phyloP scores from a whole-genome alignment of 2,329 filamentous ascomycete species.

The Byssochlamys sp. region DNA sequence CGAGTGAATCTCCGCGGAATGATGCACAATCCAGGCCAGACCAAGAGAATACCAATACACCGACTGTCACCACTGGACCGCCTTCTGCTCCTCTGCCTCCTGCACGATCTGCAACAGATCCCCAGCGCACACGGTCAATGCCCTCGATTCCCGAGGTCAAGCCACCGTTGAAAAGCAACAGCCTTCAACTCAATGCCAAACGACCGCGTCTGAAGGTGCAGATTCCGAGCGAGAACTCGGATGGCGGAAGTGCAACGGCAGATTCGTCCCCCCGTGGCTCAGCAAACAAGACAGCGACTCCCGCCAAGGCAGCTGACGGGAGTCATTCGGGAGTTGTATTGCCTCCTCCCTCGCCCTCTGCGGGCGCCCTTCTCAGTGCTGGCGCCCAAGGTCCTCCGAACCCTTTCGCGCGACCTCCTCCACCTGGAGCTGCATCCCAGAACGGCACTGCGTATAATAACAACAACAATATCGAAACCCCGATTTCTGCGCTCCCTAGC shows the following conservation, averaged over 20 bases:
- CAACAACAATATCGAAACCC: slow-evolving; percentile 53
- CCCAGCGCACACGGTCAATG: slow-evolving; percentile 42
- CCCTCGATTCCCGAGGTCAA: slow-evolving; percentile 61
- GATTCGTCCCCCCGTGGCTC: slow-evolving; percentile 58
- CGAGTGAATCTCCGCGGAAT: slow-evolving; percentile 37
- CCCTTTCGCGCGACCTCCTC: slow-evolving; percentile 80
- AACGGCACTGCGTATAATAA: slow-evolving; percentile 34
- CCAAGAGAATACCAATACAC: slow-evolving; percentile 48
- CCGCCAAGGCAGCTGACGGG: slow-evolving; percentile 46
- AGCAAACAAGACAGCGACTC: slow-evolving; percentile 50
- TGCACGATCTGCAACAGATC: slow-evolving; percentile 42
- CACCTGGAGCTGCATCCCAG: slow-evolving; percentile 43
- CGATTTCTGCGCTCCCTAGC: slow-evolving; percentile 86
- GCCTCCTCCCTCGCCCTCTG: slow-evolving; percentile 84
- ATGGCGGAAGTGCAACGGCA: slow-evolving; percentile 61
- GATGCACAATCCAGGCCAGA: slow-evolving; percentile 33
- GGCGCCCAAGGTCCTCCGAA: slow-evolving; percentile 89
- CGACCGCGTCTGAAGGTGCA: slow-evolving; percentile 83
- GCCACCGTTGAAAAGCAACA: slow-evolving; percentile 70
- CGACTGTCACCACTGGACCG: slow-evolving; percentile 43
- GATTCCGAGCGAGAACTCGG: slow-evolving; percentile 84
- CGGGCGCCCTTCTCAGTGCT: slow-evolving; percentile 74
- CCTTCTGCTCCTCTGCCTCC: slow-evolving; percentile 49
- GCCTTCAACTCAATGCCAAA: slow-evolving; percentile 56
- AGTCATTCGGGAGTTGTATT: slow-evolving; percentile 66